Evolutionary conservation across 1,284 basidiomycete species (phyloP).

Genomic region (Tetrapyrgos nigripes): DNA sequence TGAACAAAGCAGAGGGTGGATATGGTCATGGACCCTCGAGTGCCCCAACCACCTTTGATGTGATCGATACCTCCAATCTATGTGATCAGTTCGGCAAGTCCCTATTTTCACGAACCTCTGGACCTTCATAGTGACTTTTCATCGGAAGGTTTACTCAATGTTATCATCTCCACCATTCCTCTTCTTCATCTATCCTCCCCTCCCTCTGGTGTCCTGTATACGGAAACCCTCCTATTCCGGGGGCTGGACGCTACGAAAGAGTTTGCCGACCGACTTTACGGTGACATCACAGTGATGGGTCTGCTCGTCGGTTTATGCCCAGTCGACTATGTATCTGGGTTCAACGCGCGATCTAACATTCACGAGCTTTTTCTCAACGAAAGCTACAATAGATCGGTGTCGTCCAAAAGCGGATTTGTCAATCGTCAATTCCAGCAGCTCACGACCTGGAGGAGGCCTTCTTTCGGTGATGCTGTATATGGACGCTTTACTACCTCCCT

Average conservation of each 20-base stretch:
- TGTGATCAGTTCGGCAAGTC: slow-evolving; percentile 42
- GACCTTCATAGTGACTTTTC: slow-evolving; percentile 9
- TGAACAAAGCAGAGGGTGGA: slow-evolving; percentile 28
- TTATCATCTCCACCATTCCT: slow-evolving; percentile 46
- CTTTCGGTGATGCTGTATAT: slow-evolving; percentile 18
- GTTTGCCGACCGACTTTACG: slow-evolving; percentile 41
- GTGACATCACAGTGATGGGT: slow-evolving; percentile 39
- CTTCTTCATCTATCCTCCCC: slow-evolving; percentile 33
- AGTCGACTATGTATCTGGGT: slow-evolving; percentile 44
- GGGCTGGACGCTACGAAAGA: slow-evolving; percentile 31
- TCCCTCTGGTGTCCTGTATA: slow-evolving; percentile 44
- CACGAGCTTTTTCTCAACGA: slow-evolving; percentile 38
- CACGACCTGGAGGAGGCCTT: slow-evolving; percentile 45
- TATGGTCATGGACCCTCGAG: slow-evolving; percentile 21
- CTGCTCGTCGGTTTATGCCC: slow-evolving; percentile 52
- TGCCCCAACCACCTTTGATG: slow-evolving; percentile 51
- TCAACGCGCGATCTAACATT: slow-evolving; percentile 44
- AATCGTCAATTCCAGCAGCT: slow-evolving; percentile 42
- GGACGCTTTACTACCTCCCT: neutral
- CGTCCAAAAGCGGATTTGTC: neutral
- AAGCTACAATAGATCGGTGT: too few species aligned
- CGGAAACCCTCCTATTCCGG: slow-evolving; percentile 43
- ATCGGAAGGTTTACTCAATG: slow-evolving; percentile 54
- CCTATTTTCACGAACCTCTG: neutral
- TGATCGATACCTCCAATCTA: slow-evolving; percentile 64